Evolutionary conservation across 441 rosid genomes (phyloP).

Genomic region (Bruguiera hainesii): DNA sequence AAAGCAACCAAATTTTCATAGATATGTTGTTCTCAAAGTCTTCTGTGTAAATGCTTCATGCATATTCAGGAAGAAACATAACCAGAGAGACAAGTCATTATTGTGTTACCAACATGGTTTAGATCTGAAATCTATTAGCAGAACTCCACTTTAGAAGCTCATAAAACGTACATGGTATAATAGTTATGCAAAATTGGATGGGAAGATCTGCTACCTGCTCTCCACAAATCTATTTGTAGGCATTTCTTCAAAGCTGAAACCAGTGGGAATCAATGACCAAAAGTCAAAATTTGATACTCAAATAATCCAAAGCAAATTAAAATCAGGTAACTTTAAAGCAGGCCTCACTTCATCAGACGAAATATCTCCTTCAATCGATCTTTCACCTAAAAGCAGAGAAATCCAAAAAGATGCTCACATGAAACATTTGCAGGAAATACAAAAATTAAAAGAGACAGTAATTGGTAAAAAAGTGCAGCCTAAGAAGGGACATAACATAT

Average conservation of each 20-base stretch:
- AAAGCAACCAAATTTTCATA: too few relatives aligned
- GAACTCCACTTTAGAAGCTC: slow-evolving; percentile 18
- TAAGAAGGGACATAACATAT: too few relatives aligned
- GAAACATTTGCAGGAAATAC: too few relatives aligned
- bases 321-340: slow-evolving; percentile 7
- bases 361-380: slow-evolving; percentile 77
- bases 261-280: slow-evolving; percentile 20
- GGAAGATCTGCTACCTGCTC: slow-evolving; percentile 64
- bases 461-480: too few relatives aligned
- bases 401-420: not conserved
- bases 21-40: too few relatives aligned
- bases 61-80: not conserved
- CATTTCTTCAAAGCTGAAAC: slow-evolving; percentile 93
- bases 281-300: slow-evolving; percentile 15
- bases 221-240: slow-evolving; percentile 91
- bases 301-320: slow-evolving; percentile 8
- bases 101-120: not conserved
- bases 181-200: not conserved
- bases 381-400: slow-evolving; percentile 51
- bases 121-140: slow-evolving; percentile 2
- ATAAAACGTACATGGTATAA: slow-evolving; percentile 2
- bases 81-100: not conserved
- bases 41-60: too few relatives aligned
- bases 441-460: too few relatives aligned
- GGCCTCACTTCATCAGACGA: slow-evolving; percentile 70